Evolutionary conservation across 352 stramenopile genomes (phyloP), one percentile per base, ranked within the genome.

Genomic region (Phytophthora meadii): DNA sequence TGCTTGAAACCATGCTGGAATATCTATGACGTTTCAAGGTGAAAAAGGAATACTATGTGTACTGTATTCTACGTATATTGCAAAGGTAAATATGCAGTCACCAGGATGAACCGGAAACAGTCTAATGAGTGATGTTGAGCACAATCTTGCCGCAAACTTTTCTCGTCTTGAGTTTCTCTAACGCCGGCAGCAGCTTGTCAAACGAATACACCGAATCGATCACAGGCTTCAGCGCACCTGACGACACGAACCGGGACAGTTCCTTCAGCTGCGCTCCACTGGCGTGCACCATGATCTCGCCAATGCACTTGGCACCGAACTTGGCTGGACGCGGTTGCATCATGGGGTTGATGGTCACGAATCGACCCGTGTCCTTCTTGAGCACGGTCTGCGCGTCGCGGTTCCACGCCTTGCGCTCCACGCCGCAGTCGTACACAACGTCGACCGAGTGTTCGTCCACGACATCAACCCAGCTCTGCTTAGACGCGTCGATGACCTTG

Each of bases 401-500:
- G 41, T 67, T 72, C 72, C 63, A 77, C 15, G 72, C 53, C 34
- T 58, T 51, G 30, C 56, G 45, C 44, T 77, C 68, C 22, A 77
- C 53, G 12, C 61, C 69, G 22, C 68, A 78, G 58, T 77, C 74
- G 57, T 78, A 81, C 34, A 81, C 42, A 19, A 77, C 48, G 19
- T 81, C 72, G 41, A 81, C 22, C 45, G 72, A 77, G 61, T 82
- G 62, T 5, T 73, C 47, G 39, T 74, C 45, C 57, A 80, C 12
- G 57, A 64, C 61, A 42, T 76, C 59, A 34, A 41, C 56, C 72
- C 65, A 77, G 34, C 68, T 63, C 24, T 71, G 57, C 54, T 82
- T 78, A 14, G 77, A 80, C 62, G 83, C 82, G 55, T 93, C 78
- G 22, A 94, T 74, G 36, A 93, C 68, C 28, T 81, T 61, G 17